These are phyloP conservation scores for Phytophthora citrophthora DNA, from an alignment of 352 stramenopile genomes.

Conservation along the genomic window DNA sequence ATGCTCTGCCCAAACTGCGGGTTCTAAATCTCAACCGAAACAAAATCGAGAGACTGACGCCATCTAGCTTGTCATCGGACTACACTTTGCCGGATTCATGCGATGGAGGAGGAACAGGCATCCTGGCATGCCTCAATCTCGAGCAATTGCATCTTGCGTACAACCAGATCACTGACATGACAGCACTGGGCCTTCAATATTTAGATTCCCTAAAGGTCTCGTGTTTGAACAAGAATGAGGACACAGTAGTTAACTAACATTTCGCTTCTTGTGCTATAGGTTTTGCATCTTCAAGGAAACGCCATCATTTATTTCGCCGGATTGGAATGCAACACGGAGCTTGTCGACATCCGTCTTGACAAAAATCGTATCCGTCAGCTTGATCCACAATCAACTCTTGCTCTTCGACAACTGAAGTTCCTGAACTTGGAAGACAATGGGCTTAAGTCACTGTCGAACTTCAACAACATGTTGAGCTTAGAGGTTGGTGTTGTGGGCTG, in stretches of 20 bases:
- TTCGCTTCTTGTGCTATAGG: slow-evolving; percentile 29
- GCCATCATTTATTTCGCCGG: slow-evolving; percentile 73
- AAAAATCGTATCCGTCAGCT: slow-evolving; percentile 88
- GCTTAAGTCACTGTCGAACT: slow-evolving; percentile 70
- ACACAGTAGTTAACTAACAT: background rate
- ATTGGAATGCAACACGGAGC: slow-evolving; percentile 61
- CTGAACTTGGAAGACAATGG: slow-evolving; percentile 85
- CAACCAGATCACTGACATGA: slow-evolving; percentile 86
- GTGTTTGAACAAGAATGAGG: background rate
- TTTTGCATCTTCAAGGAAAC: slow-evolving; percentile 84
- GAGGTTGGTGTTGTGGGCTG: slow-evolving; percentile 49
- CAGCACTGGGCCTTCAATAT: slow-evolving; percentile 65
- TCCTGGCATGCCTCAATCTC: slow-evolving; percentile 66
- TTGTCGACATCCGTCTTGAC: slow-evolving; percentile 77
- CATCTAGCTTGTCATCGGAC: slow-evolving; percentile 17
- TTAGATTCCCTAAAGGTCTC: slow-evolving; percentile 70
- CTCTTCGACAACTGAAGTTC: slow-evolving; percentile 56
- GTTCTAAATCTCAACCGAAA: slow-evolving; percentile 82
- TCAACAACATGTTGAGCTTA: slow-evolving; percentile 69
- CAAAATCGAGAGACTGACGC: slow-evolving; percentile 64
- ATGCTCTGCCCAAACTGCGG: slow-evolving; percentile 62
- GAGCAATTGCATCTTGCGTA: slow-evolving; percentile 77
- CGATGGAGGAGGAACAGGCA: slow-evolving; percentile 50
- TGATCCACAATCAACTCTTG: slow-evolving; percentile 56
- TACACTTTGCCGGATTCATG: slow-evolving; percentile 35